Evolutionary conservation across 2,329 filamentous ascomycete species (phyloP).

Genomic region (Calcarisporium arbuscula): DNA sequence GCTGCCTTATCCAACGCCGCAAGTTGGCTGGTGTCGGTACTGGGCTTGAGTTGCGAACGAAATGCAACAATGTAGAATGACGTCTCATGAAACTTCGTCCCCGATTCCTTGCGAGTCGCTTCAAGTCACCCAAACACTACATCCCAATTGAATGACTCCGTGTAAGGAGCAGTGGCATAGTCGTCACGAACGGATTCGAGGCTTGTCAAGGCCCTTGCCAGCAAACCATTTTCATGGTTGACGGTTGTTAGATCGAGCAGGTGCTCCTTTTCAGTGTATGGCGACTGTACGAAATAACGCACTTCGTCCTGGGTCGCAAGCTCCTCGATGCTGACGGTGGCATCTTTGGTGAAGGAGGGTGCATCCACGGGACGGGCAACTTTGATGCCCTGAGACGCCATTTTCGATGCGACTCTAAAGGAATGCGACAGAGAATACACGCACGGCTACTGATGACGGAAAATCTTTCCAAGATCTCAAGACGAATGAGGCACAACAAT

Average conservation of each 20-base stretch:
- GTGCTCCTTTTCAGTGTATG: conserved; percentile 66
- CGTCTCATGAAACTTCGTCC: conserved; percentile 50
- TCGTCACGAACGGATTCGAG: conserved; percentile 58
- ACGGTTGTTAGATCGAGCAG: conserved; percentile 66
- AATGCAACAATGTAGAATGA: conserved; percentile 83
- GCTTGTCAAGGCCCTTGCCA: conserved; percentile 63
- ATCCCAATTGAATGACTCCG: conserved; percentile 70
- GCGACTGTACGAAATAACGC: conserved; percentile 58
- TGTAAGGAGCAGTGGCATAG: conserved; percentile 72
- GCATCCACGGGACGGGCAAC: conserved; percentile 15
- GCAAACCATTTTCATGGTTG: conserved; percentile 57
- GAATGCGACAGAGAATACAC: too few relatives aligned
- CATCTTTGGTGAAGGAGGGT: conserved; percentile 18
- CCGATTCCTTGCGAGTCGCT: conserved; percentile 39
- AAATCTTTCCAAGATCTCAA: too few relatives aligned
- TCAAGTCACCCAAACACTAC: conserved; percentile 55
- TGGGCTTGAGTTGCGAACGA: conserved; percentile 63
- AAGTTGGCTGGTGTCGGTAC: conserved; percentile 61
- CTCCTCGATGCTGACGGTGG: conserved; percentile 18
- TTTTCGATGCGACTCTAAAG: too few relatives aligned
- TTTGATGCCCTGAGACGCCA: too few relatives aligned
- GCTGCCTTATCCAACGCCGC: conserved; percentile 69
- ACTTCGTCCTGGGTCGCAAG: conserved; percentile 13
- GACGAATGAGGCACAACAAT: too few relatives aligned
- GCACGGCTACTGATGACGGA: too few relatives aligned